These are phyloP conservation scores for Leccinum variicolor DNA, from an alignment of 768 basidiomycete genomes.

Conservation along the genomic window DNA sequence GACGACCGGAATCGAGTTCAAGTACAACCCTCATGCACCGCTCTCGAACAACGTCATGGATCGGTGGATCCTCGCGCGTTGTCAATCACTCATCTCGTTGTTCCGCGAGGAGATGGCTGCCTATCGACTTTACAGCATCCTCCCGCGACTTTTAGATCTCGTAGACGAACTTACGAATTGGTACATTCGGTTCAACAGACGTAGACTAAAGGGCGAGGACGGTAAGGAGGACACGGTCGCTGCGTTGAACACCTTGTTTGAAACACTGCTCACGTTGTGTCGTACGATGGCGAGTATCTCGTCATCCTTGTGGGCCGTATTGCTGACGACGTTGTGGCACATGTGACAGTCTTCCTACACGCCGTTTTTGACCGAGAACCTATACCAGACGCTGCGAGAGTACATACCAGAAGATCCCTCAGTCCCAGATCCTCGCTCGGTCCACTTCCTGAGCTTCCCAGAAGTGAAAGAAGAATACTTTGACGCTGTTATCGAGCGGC, in stretches of 20 bases:
- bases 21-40: conserved; percentile 83
- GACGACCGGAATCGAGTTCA: conserved; percentile 69
- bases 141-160: conserved; percentile 88
- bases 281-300: conserved; percentile 80
- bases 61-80: conserved; percentile 96
- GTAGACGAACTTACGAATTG: conserved; percentile 97
- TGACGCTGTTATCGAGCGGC: conserved; percentile 87
- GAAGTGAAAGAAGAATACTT: conserved; percentile 93
- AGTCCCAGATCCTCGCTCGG: conserved; percentile 78
- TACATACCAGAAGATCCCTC: conserved; percentile 77
- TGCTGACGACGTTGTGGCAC: conserved; percentile 1
- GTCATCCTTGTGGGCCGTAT: not conserved
- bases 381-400: conserved; percentile 87
- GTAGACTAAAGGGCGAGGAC: conserved; percentile 92
- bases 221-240: conserved; percentile 81
- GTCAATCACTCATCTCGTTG: conserved; percentile 90
- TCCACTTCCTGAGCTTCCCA: conserved; percentile 96
- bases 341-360: conserved; percentile 86
- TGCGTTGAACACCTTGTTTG: conserved; percentile 94
- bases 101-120: conserved; percentile 96
- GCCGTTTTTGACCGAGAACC: conserved; percentile 94
- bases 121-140: conserved; percentile 95
- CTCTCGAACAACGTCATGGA: conserved; percentile 95
- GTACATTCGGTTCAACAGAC: conserved; percentile 99
- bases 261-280: conserved; percentile 90